Base-by-base conservation (phyloP, 768 basidiomycete species). In the Termitomyces sp. region DNA sequence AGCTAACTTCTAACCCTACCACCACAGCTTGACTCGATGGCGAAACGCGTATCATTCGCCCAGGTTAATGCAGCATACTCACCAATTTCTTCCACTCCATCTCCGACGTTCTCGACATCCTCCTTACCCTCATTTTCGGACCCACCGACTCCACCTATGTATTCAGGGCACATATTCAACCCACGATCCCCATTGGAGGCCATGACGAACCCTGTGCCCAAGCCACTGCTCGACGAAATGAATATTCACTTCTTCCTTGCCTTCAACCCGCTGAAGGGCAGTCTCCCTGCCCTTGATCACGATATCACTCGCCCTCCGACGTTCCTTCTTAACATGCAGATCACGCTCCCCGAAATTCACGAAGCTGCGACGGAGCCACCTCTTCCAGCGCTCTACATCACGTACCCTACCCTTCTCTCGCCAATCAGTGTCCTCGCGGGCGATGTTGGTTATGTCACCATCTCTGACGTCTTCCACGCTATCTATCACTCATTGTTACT, bases 391-490 rank as follows among this genome's bases (percentile, higher is more conserved):
- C 65, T 79, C 48, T 58, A 64, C 54, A 66, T 79, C 60, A 65
- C 63, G 5, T 69, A 68, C 51, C 68, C 73, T 1, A 55, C 58
- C n/a, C 62, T 75, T 30, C 57, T 62, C 17, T 70, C 69, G 57
- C 61, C 67, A 10, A 68, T 77, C 47, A 60, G 63, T 30, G 68
- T 83, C 54, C 59, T 60, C n/a, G 65, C 71, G 0, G 61, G 60
- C 26, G 54, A 66, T 6, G 69, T 64, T 21, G 61, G 67, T 24
- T 70, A 65, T 59, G 69, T 79, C 49, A 70, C 76, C 7, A 73
- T 83, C 57, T 67, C 66, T 14, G 83, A 84, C 65, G 76, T 84
- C 26, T 66, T 84, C 11, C 65, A 70, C 10, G 68, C 72, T 1
- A 59, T 84, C 3, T 79, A 80, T 67, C 63, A 69, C 45, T 66